These are phyloP conservation scores for Chara braunii DNA, from an alignment of 139 green algal genomes.

Conservation along the genomic window DNA sequence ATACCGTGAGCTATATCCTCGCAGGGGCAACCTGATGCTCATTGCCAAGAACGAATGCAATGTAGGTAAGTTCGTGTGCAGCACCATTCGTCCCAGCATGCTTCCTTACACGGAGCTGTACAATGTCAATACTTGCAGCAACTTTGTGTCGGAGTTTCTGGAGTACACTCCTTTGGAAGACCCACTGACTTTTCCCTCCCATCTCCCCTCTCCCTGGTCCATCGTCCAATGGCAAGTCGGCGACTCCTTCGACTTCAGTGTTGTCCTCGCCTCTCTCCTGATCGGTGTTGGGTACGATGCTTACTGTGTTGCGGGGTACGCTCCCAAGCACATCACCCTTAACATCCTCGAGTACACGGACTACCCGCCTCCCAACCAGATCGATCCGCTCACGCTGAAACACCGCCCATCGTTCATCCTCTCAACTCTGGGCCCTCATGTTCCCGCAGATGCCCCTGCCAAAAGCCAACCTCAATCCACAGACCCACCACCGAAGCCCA, in stretches of 20 bases:
- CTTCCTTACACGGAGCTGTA: slow-evolving; percentile 58
- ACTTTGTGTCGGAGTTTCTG: slow-evolving; percentile 72
- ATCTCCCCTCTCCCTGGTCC: slow-evolving; percentile 59
- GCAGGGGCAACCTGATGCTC: slow-evolving; percentile 58
- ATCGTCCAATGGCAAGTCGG: slow-evolving; percentile 45
- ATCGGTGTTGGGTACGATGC: slow-evolving; percentile 72
- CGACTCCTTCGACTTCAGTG: slow-evolving; percentile 65
- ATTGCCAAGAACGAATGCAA: slow-evolving; percentile 69
- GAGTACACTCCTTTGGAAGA: slow-evolving; percentile 69
- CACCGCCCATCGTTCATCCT: too few species aligned
- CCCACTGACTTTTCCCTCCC: slow-evolving; percentile 51
- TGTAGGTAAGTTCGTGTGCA: slow-evolving; percentile 74
- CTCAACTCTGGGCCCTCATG: too few species aligned
- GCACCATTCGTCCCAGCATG: slow-evolving; percentile 55
- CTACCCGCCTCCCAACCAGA: slow-evolving; percentile 23
- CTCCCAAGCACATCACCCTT: slow-evolving; percentile 48
- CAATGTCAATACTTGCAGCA: slow-evolving; percentile 54
- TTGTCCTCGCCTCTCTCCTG: slow-evolving; percentile 61
- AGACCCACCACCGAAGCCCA: too few species aligned
- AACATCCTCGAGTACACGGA: slow-evolving; percentile 50
- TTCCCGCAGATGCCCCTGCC: too few species aligned
- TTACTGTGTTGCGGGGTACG: slow-evolving; percentile 65
- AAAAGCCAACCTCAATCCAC: too few species aligned
- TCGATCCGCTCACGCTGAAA: too few species aligned
- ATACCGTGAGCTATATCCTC: slow-evolving; percentile 67